A percentile compares a stretch with the other conserved stretches of the same genome.
These are phyloP conservation scores for Leccinum ochraceum DNA, from an alignment of 768 basidiomycete species.

Conservation along the genomic window DNA sequence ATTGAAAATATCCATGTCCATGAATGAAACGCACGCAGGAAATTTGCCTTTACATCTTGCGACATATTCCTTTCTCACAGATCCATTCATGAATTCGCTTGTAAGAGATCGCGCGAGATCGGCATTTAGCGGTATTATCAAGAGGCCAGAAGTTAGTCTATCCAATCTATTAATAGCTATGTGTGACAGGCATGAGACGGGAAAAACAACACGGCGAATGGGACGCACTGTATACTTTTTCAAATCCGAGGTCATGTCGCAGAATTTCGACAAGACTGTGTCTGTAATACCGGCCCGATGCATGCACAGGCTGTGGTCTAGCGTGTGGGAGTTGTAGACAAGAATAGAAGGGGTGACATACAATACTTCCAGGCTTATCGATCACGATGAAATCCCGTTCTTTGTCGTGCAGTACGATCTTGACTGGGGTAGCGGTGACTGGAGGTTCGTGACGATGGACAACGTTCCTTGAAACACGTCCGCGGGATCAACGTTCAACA, in stretches of 20 bases:
- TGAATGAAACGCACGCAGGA: slow-evolving; percentile 61
- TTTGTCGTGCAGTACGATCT: slow-evolving; percentile 74
- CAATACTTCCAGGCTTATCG: slow-evolving; percentile 96
- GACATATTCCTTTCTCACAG: slow-evolving; percentile 89
- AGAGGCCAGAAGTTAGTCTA: slow-evolving; percentile 90
- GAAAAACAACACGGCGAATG: not conserved
- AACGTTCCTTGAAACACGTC: slow-evolving; percentile 61
- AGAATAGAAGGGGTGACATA: slow-evolving; percentile 47
- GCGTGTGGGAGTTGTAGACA: not conserved
- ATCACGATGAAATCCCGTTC: slow-evolving; percentile 87
- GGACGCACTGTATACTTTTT: slow-evolving; percentile 79
- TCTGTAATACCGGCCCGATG: slow-evolving; percentile 85
- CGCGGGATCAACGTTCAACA: slow-evolving; percentile 5
- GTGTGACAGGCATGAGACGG: not conserved
- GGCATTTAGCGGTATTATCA: slow-evolving; percentile 84
- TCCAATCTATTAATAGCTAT: slow-evolving; percentile 93
- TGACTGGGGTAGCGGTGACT: slow-evolving; percentile 80
- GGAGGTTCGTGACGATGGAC: slow-evolving; percentile 98
- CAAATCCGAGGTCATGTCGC: slow-evolving; percentile 77
- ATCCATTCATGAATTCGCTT: slow-evolving; percentile 78
- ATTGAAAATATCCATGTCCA: not conserved
- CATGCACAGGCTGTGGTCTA: slow-evolving; percentile 75
- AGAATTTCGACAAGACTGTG: slow-evolving; percentile 90
- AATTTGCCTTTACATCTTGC: slow-evolving; percentile 87
- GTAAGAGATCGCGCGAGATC: slow-evolving; percentile 70